Evolutionary conservation across 129 eudicot species (phyloP).

Genomic region (Logfia minima): DNA sequence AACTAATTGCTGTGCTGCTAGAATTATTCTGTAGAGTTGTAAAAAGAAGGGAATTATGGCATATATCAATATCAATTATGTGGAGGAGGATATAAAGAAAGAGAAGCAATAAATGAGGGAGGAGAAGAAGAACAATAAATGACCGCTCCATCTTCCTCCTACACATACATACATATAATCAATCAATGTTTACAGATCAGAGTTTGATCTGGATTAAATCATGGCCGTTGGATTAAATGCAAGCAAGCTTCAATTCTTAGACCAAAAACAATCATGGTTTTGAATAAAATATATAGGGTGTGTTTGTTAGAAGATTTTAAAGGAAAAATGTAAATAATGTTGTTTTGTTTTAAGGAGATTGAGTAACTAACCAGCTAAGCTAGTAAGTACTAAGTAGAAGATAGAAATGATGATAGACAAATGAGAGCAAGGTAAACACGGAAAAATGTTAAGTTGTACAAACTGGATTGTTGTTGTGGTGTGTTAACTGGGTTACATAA

Average conservation of each 20-base stretch:
- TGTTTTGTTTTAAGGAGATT: too few species aligned
- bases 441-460: neutral
- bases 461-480: neutral
- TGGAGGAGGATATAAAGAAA: conserved; percentile 23
- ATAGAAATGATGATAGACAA: neutral
- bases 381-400: neutral
- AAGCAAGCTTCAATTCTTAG: neutral
- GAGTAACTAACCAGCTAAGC: too few species aligned
- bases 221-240: conserved; percentile 23
- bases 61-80: conserved; percentile 26
- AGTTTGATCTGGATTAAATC: conserved; percentile 21
- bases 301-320: too few species aligned
- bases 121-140: conserved; percentile 17
- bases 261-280: neutral
- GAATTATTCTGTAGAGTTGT: conserved; percentile 32
- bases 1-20: conserved; percentile 1
- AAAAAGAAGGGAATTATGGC: conserved; percentile 31
- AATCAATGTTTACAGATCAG: conserved; percentile 34
- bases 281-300: neutral
- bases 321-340: too few species aligned
- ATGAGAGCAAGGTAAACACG: neutral
- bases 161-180: conserved; percentile 3
- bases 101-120: conserved; percentile 30
- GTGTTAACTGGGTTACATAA: neutral
- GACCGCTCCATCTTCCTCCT: conserved; percentile 39